A percentile compares a stretch with the other conserved stretches of the same genome.
Evolutionary conservation across 768 basidiomycete genomes (phyloP).

Genomic region (Phlebiopsis gigantea): DNA sequence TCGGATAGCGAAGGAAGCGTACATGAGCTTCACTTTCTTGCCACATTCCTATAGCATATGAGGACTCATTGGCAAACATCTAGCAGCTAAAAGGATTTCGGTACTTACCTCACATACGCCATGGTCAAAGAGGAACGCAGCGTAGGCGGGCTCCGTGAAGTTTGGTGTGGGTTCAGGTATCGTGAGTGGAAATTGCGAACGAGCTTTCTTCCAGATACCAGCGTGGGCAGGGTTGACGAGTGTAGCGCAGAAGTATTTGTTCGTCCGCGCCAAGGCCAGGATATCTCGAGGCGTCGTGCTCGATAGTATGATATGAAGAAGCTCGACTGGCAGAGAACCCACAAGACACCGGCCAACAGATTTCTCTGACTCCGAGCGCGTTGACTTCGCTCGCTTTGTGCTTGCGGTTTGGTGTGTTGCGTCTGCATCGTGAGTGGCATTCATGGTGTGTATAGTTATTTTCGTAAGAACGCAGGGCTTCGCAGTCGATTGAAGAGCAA

Average conservation of each 20-base stretch:
- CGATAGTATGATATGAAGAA: slow-evolving; percentile 58
- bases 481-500: too few relatives aligned
- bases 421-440: not conserved
- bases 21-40: slow-evolving; percentile 31
- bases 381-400: not conserved
- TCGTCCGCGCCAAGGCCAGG: slow-evolving; percentile 54
- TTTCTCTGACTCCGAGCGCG: not conserved
- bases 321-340: slow-evolving; percentile 47
- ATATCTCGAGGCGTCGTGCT: slow-evolving; percentile 52
- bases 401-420: not conserved
- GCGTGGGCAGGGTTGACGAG: slow-evolving; percentile 40
- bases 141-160: slow-evolving; percentile 54
- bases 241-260: slow-evolving; percentile 45
- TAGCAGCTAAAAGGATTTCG: too few relatives aligned
- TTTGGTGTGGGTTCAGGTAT: slow-evolving; percentile 39
- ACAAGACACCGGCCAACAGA: slow-evolving; percentile 4
- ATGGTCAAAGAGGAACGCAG: slow-evolving; percentile 57
- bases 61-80: not conserved
- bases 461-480: too few relatives aligned
- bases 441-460: not conserved
- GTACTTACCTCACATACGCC: slow-evolving; percentile 50
- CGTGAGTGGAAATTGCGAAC: slow-evolving; percentile 32
- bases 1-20: slow-evolving; percentile 43
- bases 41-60: slow-evolving; percentile 32
- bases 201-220: slow-evolving; percentile 57